Base-by-base conservation (phyloP, 1,284 basidiomycete species). In the Amylostereum areolatum region DNA sequence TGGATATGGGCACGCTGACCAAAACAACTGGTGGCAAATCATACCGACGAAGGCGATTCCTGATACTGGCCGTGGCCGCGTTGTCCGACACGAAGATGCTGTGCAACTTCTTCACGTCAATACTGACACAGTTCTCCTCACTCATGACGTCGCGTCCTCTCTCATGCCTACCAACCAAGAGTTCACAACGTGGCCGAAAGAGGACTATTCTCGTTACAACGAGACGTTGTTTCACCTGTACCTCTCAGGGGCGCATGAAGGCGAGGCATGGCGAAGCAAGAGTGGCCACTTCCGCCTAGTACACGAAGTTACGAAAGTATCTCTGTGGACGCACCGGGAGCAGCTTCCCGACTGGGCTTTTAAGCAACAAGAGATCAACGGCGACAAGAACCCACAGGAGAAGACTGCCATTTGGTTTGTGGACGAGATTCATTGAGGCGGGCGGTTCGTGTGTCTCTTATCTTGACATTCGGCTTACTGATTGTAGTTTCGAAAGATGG, bases 141-240 rank as follows among this genome's bases (percentile, higher is more conserved):
- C 95, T 1, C 97, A 99, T 64, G 97, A 99, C 64, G 97, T 99
- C 51, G 97, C 97, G 0, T 97, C 93, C 3, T 91, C 97, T 2
- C 80, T 95, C 47, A 97, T 95, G 88, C 84, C 96, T 7, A 99
- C 97, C 36, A 98, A 99, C 67, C 93, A 97, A 66, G 97, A 99
- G 67, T 95, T 99, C 66, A 99, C 95, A 3, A 96, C 94, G 1
- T 85, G 85, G 80, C 66, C 83, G 9, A 83, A 80, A 57, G 83
- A 88, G 54, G 84, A 91, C 57, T 69, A 80, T 51, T 73, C 77
- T 4, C 77, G 86, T 36, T 77, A 87, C 63, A 91, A 94, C 58
- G 94, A 97, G 54, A 97, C 93, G 0, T 73, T 91, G 11, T 97
- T 97, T 78, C 73, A 81, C 59, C 61, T 97, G 24, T 66, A 78